These are phyloP conservation scores for grape (Vitis vinifera) DNA, from an alignment of 164 flowering plant species.

Conservation along the genomic window ASM3070453v1 NC_081810.1:16484501-16485000, in stretches of 20 bases:
- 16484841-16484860: neutral
- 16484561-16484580: slow-evolving; percentile 73
- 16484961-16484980: slow-evolving; percentile 65
- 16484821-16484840: neutral
- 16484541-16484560: slow-evolving; percentile 47
- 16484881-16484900: neutral
- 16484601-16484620: too few relatives aligned
- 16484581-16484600: neutral
- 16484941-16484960: slow-evolving; percentile 97
- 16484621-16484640: too few relatives aligned
- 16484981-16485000: slow-evolving; percentile 3
- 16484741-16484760: slow-evolving; percentile 42
- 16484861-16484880: neutral
- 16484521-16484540: slow-evolving; percentile 67
- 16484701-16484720: slow-evolving; percentile 78
- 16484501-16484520: slow-evolving; percentile 89
- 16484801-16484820: neutral
- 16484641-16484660: neutral
- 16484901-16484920: slow-evolving; percentile 45
- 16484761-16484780: neutral
- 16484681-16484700: slow-evolving; percentile 78
- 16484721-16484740: slow-evolving; percentile 82
- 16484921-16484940: slow-evolving; percentile 79
- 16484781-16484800: neutral
- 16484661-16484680: slow-evolving; percentile 70